phyloP scores from a whole-genome alignment of 208 protist species.

The Acanthamoeba healyi region DNA sequence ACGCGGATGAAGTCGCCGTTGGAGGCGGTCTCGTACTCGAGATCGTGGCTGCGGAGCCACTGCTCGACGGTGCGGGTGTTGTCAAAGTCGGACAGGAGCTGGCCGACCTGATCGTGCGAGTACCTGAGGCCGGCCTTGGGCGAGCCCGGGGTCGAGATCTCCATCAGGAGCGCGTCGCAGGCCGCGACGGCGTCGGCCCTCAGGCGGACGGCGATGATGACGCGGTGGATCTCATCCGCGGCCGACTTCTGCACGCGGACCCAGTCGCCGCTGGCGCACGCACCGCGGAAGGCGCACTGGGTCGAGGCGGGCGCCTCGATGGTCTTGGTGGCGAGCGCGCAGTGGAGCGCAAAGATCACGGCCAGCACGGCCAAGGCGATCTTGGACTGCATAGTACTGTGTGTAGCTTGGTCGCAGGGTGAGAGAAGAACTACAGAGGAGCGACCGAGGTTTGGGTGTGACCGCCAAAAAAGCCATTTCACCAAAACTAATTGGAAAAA shows the following conservation, averaged over 20 bases:
- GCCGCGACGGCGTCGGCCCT: background rate
- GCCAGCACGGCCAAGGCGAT: constrained; percentile 9
- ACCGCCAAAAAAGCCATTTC: too few species aligned
- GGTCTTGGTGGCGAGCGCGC: constrained; percentile 9
- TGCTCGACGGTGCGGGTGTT: constrained; percentile 42
- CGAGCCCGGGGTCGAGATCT: constrained; percentile 52
- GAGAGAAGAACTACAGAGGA: background rate
- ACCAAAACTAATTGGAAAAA: too few species aligned
- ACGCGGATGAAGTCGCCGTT: constrained; percentile 55
- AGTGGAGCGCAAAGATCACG: constrained; percentile 18
- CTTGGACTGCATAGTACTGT: background rate
- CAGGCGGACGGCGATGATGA: background rate
- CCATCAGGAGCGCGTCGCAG: constrained; percentile 2
- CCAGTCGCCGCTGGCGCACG: constrained; percentile 1
- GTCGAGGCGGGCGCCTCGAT: background rate
- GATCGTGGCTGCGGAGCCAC: background rate
- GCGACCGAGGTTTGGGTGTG: background rate
- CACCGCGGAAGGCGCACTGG: constrained; percentile 3
- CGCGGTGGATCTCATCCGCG: constrained; percentile 15
- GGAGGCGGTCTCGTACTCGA: background rate
- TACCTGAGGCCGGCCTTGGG: background rate
- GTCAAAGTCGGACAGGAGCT: background rate
- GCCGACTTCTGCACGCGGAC: background rate
- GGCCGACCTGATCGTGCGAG: constrained; percentile 37
- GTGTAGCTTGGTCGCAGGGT: background rate